phyloP scores from a whole-genome alignment of 768 basidiomycete genomes.

The Chalciporus chontae region DNA sequence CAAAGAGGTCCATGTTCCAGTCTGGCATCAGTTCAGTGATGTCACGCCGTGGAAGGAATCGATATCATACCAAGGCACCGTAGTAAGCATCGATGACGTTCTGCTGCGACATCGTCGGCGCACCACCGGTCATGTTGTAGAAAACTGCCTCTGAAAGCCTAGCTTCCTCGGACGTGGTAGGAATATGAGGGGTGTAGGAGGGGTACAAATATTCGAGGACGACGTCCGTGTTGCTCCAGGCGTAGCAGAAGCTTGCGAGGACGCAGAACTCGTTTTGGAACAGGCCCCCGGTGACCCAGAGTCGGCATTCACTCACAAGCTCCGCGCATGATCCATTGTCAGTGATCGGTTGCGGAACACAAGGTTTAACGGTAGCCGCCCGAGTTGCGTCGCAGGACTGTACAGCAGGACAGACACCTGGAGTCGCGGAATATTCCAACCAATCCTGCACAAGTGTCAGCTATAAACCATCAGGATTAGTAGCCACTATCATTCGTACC shows the following conservation, averaged over 20 bases:
- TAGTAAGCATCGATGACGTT: constrained; percentile 22
- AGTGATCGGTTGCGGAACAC: constrained; percentile 20
- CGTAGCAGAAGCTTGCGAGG: constrained; percentile 24
- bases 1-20: constrained; percentile 9
- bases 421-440: constrained; percentile 19
- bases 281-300: constrained; percentile 19
- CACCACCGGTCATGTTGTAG: constrained; percentile 19
- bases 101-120: constrained; percentile 18
- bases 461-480: background rate
- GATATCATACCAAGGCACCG: constrained; percentile 11
- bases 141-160: constrained; percentile 18
- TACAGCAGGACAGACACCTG: constrained; percentile 18
- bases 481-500: constrained; percentile 1
- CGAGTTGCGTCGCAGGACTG: constrained; percentile 9
- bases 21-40: background rate
- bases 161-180: constrained; percentile 10
- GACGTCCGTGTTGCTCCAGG: constrained; percentile 20
- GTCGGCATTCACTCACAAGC: constrained; percentile 13
- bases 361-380: constrained; percentile 2
- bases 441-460: constrained; percentile 17
- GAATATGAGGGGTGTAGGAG: background rate
- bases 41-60: no score
- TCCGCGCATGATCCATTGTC: constrained; percentile 22
- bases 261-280: constrained; percentile 25
- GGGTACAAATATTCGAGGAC: constrained; percentile 17